Conservation (phyloP, 164 flowering plant genomes). For the Magnolia changhungtana region DNA sequence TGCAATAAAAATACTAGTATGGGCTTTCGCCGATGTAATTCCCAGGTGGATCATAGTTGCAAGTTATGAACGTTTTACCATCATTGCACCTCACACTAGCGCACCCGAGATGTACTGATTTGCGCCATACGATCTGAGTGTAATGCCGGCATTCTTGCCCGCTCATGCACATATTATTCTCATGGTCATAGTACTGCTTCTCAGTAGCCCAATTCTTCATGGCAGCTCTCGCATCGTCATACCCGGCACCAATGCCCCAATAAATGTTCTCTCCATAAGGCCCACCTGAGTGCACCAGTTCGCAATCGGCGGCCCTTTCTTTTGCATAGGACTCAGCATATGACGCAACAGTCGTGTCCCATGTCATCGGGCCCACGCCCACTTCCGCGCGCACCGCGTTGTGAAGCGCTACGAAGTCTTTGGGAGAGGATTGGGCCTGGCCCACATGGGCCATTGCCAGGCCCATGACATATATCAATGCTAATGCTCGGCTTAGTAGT, state of each 20-base stretch:
- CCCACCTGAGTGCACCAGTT: constrained; percentile 13
- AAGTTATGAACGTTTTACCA: constrained; percentile 9
- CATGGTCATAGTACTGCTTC: constrained; percentile 5
- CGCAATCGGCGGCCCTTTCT: constrained; percentile 9
- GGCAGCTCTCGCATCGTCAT: constrained; percentile 30
- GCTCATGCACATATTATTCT: constrained; percentile 11
- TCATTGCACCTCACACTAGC: constrained; percentile 3
- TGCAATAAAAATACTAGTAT: neutral
- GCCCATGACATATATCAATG: neutral
- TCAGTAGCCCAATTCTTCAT: constrained; percentile 9
- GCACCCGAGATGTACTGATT: constrained; percentile 18
- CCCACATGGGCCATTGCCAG: neutral
- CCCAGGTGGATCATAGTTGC: constrained; percentile 28
- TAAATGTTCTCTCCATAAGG: constrained; percentile 29
- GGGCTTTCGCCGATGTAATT: constrained; percentile 6
- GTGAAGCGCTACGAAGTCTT: constrained; percentile 14
- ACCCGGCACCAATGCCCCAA: neutral
- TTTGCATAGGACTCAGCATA: constrained; percentile 16
- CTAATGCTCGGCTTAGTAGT: neutral
- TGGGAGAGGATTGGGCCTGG: constrained; percentile 9
- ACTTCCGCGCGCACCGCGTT: constrained; percentile 17
- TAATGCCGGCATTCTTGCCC: constrained; percentile 22
- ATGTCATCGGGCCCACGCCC: constrained; percentile 19
- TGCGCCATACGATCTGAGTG: constrained; percentile 17
- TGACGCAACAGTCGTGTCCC: constrained; percentile 16